Conservation (phyloP, 164 flowering plant genomes). For the Piper longum region DNA sequence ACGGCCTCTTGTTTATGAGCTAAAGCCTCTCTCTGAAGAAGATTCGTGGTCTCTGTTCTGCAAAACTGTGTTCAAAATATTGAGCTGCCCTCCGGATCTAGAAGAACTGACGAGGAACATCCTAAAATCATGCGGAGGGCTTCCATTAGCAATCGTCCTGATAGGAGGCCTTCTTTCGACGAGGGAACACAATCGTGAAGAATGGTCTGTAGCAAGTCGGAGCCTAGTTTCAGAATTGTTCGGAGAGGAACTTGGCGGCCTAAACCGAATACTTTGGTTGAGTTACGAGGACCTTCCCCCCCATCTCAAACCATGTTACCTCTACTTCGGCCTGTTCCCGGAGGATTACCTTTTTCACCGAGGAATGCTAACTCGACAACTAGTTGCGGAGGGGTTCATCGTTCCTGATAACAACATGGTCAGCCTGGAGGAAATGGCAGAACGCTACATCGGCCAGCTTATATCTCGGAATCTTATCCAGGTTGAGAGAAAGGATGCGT, state of each 20-base stretch:
- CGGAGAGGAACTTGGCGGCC: background rate
- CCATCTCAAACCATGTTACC: slow-evolving; percentile 12
- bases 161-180: slow-evolving; percentile 9
- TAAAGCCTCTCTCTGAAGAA: background rate
- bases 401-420: background rate
- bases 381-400: slow-evolving; percentile 17
- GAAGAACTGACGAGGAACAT: slow-evolving; percentile 1
- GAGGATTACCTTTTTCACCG: slow-evolving; percentile 6
- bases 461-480: slow-evolving; percentile 7
- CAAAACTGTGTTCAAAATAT: slow-evolving; percentile 1
- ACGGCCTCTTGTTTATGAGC: background rate
- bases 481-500: background rate
- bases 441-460: slow-evolving; percentile 4
- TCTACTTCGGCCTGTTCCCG: slow-evolving; percentile 13
- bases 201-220: slow-evolving; percentile 5
- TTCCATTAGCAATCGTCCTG: slow-evolving; percentile 13
- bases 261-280: slow-evolving; percentile 1
- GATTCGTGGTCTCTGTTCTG: slow-evolving; percentile 5
- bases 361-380: slow-evolving; percentile 8
- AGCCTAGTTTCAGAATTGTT: slow-evolving; percentile 7
- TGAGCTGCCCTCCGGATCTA: slow-evolving; percentile 1
- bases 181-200: slow-evolving; percentile 1
- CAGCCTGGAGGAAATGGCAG: slow-evolving; percentile 5
- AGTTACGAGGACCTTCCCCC: slow-evolving; percentile 8
- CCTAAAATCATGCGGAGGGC: slow-evolving; percentile 12